Conservation (phyloP, 106 monocot species). For the Platanthera zijinensis region DNA sequence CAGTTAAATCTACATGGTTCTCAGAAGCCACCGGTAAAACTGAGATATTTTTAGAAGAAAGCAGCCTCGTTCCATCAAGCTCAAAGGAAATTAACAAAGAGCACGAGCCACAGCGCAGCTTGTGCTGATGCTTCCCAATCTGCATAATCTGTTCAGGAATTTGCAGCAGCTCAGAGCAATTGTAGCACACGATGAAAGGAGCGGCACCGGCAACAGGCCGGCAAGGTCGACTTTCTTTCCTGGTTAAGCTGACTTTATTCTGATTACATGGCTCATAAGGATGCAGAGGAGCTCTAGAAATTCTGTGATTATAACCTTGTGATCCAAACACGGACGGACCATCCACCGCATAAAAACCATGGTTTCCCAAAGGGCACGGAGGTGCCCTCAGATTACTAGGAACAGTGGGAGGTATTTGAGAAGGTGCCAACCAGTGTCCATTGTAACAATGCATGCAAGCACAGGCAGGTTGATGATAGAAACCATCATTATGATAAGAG, state of each 20-base stretch:
- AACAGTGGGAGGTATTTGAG: constrained; percentile 19
- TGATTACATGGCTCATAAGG: constrained; percentile 20
- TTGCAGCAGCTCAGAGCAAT: constrained; percentile 73
- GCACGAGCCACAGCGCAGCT: constrained; percentile 74
- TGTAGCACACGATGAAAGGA: constrained; percentile 72
- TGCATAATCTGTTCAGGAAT: constrained; percentile 38
- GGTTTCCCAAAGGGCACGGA: constrained; percentile 29
- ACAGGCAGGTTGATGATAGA: constrained; percentile 61
- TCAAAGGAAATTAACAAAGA: constrained; percentile 51
- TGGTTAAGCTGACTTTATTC: constrained; percentile 24
- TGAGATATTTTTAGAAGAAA: constrained; percentile 18
- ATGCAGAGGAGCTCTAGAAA: constrained; percentile 19
- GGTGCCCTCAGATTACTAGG: constrained; percentile 28
- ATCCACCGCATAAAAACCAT: constrained; percentile 28
- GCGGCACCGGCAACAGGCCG: constrained; percentile 65
- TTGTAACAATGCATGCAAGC: constrained; percentile 56
- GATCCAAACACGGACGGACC: constrained; percentile 22
- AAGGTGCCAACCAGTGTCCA: constrained; percentile 30
- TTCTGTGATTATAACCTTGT: constrained; percentile 29
- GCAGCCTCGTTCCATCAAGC: constrained; percentile 47
- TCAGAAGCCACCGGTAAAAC: constrained; percentile 11
- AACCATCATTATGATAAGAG: constrained; percentile 53
- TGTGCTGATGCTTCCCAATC: constrained; percentile 29
- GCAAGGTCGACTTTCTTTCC: constrained; percentile 34
- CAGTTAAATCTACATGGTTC: constrained; percentile 9